Base-by-base conservation (phyloP, 768 basidiomycete genomes). In the Boletus pseudo-olivaceus region DNA sequence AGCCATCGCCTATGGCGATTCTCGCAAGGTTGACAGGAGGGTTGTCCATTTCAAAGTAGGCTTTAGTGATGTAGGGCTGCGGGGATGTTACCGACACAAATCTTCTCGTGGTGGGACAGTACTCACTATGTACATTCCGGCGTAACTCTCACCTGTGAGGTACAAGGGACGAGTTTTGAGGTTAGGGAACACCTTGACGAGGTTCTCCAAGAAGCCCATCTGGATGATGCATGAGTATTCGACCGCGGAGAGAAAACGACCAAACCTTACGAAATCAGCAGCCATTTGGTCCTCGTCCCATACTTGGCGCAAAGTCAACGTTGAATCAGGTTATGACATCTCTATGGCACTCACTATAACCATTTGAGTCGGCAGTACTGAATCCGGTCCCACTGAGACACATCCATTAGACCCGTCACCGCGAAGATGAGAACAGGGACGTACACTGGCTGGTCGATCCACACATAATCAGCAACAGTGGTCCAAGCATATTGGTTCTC, bases 31-130 rank as follows among this genome's bases (percentile, higher is more conserved):
- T 82, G 30, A 90, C 84, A 0, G 88, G 88, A 12, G 87, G 86
- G 33, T 80, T 78, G 0, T 74, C 55, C 71, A 81, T 76, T 42
- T 74, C 75, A 60, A 90, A 87, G 65, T 87, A 85, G 12, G 85
- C 74, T 68, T 88, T 87, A 58, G 83, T 72, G 62, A 90, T 90
- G 64, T 90, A 89, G 10, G 88, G 87, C 85, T 89, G 7, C 26
- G 15, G 37, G 38, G 27, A 35, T 40, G 49, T 66, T 27, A 54
- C 10, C 8, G 6, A 12, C 11, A 11, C 37, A n/a, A 12, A 20
- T 34, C 27, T 34, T 23, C 29, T 47, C 15, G 2, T 35, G 19
- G n/a, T 29, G 34, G 38, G n/a, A 34, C 11, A 20, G 33, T 20
- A 64, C 82, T 60, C 54, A 83, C 82, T 49, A 89, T 88, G 60